phyloP scores from a whole-genome alignment of 2,329 filamentous ascomycete species.

The Didymella arachidicola region DNA sequence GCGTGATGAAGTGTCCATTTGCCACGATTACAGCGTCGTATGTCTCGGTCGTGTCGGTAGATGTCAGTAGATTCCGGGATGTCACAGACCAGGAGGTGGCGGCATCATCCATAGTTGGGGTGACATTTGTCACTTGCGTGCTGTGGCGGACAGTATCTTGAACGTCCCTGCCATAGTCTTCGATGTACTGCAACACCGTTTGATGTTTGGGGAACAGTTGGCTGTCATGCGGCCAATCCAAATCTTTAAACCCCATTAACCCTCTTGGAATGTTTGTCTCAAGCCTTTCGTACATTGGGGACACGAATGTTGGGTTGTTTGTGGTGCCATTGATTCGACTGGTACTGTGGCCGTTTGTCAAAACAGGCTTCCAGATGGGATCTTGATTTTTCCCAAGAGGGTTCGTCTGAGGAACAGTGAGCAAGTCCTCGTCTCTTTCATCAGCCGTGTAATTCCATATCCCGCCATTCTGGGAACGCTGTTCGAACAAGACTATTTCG shows the following conservation, averaged over 20 bases:
- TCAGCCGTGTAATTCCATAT: constrained; percentile 81
- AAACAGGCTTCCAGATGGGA: constrained; percentile 60
- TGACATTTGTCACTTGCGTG: constrained; percentile 71
- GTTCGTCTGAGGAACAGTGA: constrained; percentile 71
- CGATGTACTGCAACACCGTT: constrained; percentile 76
- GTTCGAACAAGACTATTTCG: constrained; percentile 80
- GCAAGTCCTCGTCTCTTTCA: constrained; percentile 56
- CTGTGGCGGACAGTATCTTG: constrained; percentile 72
- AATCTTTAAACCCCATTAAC: constrained; percentile 82
- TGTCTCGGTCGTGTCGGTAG: constrained; percentile 49
- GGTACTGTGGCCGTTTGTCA: not conserved
- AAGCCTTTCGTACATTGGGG: constrained; percentile 80
- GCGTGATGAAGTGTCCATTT: constrained; percentile 58
- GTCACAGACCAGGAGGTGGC: constrained; percentile 66
- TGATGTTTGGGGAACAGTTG: constrained; percentile 78
- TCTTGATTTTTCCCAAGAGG: constrained; percentile 67
- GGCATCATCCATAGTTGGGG: constrained; percentile 34
- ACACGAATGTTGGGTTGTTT: constrained; percentile 71
- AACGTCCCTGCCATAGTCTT: constrained; percentile 74
- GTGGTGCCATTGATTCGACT: not conserved
- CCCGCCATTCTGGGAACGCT: constrained; percentile 77
- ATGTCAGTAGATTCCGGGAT: constrained; percentile 60
- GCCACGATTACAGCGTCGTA: constrained; percentile 64
- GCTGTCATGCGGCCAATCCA: constrained; percentile 67
- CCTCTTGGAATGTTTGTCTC: constrained; percentile 86